Evolutionary conservation across 208 protist species (phyloP).

Genomic region (Acanthamoeba lenticulata): DNA sequence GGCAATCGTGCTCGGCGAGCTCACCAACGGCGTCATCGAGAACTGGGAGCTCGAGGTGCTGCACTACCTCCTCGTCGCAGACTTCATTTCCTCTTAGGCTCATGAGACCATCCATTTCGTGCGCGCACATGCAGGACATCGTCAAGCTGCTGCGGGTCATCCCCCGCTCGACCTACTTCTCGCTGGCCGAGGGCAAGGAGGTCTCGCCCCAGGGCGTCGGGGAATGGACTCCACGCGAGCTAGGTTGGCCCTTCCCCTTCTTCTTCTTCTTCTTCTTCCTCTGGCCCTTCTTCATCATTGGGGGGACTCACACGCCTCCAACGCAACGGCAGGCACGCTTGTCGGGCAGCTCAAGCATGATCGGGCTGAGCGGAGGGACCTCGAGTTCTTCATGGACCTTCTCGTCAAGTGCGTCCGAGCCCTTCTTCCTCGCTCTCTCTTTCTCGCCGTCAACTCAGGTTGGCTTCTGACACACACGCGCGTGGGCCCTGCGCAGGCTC

Average conservation of each 20-base stretch:
- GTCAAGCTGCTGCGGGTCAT: background rate
- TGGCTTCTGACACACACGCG: background rate
- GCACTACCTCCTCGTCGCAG: background rate
- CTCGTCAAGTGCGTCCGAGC: background rate
- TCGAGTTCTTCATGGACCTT: constrained; percentile 50
- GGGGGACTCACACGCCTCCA: background rate
- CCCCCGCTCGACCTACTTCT: background rate
- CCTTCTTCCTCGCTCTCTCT: background rate
- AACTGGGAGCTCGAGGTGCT: background rate
- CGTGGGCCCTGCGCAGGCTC: background rate
- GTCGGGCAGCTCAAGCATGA: background rate
- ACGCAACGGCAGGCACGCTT: background rate
- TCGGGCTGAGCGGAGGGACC: background rate
- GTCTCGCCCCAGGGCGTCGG: background rate
- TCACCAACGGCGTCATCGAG: background rate
- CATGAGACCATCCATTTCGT: background rate
- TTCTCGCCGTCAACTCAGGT: background rate
- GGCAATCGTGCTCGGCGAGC: background rate
- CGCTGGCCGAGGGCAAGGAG: background rate
- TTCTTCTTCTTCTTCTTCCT: background rate
- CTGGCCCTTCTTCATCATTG: background rate
- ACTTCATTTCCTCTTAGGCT: background rate
- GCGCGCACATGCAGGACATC: background rate
- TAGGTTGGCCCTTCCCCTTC: background rate
- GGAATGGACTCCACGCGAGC: background rate